Base-by-base conservation (phyloP, 352 stramenopile species). In the Phytopythium delawarense region DNA sequence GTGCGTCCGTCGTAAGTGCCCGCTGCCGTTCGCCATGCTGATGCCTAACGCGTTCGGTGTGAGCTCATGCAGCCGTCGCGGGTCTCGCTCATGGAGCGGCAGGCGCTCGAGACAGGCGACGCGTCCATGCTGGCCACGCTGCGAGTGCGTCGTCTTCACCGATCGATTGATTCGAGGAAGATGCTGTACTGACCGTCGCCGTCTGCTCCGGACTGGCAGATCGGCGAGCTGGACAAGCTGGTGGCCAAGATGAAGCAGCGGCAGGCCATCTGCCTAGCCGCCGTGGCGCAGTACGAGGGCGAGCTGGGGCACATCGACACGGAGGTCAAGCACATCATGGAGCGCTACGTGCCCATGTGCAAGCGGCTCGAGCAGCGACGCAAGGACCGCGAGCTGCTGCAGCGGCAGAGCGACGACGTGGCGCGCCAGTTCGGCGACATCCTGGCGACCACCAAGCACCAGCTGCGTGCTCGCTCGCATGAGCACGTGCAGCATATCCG, bases 121-220 rank as follows among this genome's bases (percentile, higher is more conserved):
- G 75, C 84, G 15, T 82, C 82, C 6, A 91, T 91, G 82, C 69
- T 91, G 0, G 82, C 79, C n/a, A 84, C 80, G 0, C 67, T 91
- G 5, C 78, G 79, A 3, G 82, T 91, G 76, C 52, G 64, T 20
- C 28, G 2, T 32, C 28, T 32, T 32, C 28, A 7, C 28, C 28
- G 2, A 7, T 7, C 28, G 28, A 32, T 32, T 7, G 28, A 32
- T 7, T 3, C 28, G 28, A 32, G 28, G 4, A 32, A 3, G 28
- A 7, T 28, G 13, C 21, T 57, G 20, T 20, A 18, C 35, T 57
- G 5, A 20, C 12, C 50, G 12, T 40, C 21, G 1, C 12, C 11
- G 15, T 15, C 25, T 23, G 53, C 68, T 50, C 40, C 25, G 2
- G 55, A 28, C 35, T 51, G 15, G 25, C 58, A 92, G 82, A 92